Percentiles rank a stretch among this genome's conserved stretches.
Evolutionary conservation across 306 rosid genomes (phyloP).

Genomic region (Morella rubra): DNA sequence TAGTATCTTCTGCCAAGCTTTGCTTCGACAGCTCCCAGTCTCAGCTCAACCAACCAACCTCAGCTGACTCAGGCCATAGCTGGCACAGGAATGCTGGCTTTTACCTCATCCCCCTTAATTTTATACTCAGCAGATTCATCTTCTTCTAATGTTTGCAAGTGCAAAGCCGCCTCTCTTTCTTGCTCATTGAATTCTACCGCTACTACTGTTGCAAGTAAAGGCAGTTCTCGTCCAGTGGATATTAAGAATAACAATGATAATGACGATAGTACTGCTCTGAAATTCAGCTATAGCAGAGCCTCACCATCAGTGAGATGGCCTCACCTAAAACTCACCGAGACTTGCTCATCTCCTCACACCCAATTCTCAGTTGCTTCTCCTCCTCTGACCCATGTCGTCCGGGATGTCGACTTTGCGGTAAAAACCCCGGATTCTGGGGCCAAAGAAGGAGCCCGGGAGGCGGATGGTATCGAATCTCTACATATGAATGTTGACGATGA

Average conservation of each 20-base stretch:
- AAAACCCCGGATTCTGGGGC: slow-evolving; percentile 30
- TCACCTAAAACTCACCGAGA: slow-evolving; percentile 52
- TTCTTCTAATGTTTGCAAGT: slow-evolving; percentile 36
- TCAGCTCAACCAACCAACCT: not conserved
- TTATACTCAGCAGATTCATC: slow-evolving; percentile 25
- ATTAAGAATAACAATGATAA: not conserved
- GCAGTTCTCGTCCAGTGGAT: slow-evolving; percentile 24
- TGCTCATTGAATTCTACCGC: slow-evolving; percentile 35
- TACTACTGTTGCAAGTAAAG: slow-evolving; percentile 3
- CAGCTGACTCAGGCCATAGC: slow-evolving; percentile 26
- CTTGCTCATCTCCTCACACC: slow-evolving; percentile 45
- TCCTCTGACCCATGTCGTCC: slow-evolving; percentile 25
- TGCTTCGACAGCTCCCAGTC: too few relatives aligned
- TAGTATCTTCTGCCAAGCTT: not conserved
- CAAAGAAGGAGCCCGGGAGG: slow-evolving; percentile 27
- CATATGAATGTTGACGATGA: slow-evolving; percentile 34
- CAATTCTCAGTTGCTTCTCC: slow-evolving; percentile 32
- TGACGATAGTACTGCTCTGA: slow-evolving; percentile 12
- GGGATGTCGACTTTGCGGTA: slow-evolving; percentile 25
- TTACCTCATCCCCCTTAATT: slow-evolving; percentile 28
- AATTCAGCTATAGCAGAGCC: slow-evolving; percentile 78
- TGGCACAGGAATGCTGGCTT: slow-evolving; percentile 26
- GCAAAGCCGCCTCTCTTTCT: slow-evolving; percentile 18
- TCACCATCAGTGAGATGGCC: slow-evolving; percentile 91
- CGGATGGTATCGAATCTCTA: slow-evolving; percentile 22